phyloP scores from a whole-genome alignment of 345 rosid genomes.

The Euclidium syriacum region DNA sequence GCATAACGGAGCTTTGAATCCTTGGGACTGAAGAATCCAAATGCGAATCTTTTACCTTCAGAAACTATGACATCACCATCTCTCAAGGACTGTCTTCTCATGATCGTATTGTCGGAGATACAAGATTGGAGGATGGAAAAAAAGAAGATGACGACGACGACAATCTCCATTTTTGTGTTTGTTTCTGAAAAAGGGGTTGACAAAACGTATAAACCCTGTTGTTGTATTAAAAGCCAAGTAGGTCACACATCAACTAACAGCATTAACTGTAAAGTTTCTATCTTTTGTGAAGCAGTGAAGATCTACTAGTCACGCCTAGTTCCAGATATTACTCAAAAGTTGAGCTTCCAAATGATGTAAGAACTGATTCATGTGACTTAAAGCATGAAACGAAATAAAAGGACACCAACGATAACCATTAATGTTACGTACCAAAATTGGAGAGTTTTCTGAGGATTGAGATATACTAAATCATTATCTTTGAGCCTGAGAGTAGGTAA shows the following conservation, averaged over 20 bases:
- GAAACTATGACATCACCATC: slow-evolving; percentile 46
- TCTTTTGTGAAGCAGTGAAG: neutral
- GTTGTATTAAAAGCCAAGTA: slow-evolving; percentile 1
- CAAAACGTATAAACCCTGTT: neutral
- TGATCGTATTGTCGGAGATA: slow-evolving; percentile 32
- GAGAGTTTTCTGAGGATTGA: too few relatives aligned
- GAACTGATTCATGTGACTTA: slow-evolving; percentile 30
- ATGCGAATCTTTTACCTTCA: slow-evolving; percentile 27
- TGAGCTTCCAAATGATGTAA: neutral
- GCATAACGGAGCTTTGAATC: slow-evolving; percentile 47
- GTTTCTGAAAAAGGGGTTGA: neutral
- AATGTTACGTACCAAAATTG: too few relatives aligned
- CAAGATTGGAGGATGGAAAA: slow-evolving; percentile 3
- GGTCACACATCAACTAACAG: slow-evolving; percentile 9
- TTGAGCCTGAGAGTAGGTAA: too few relatives aligned
- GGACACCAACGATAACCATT: slow-evolving; percentile 6
- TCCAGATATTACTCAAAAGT: slow-evolving; percentile 1
- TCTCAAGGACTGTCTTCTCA: slow-evolving; percentile 22
- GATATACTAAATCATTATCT: too few relatives aligned
- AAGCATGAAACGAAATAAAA: slow-evolving; percentile 16
- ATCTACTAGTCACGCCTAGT: neutral
- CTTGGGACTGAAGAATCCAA: slow-evolving; percentile 58
- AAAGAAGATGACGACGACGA: slow-evolving; percentile 15
- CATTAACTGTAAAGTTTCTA: slow-evolving; percentile 10
- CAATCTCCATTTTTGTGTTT: neutral